A percentile compares a stretch with the other conserved stretches of the same genome.
These are phyloP conservation scores for Salix udensis DNA, from an alignment of 345 rosid species.

Conservation along the genomic window DNA sequence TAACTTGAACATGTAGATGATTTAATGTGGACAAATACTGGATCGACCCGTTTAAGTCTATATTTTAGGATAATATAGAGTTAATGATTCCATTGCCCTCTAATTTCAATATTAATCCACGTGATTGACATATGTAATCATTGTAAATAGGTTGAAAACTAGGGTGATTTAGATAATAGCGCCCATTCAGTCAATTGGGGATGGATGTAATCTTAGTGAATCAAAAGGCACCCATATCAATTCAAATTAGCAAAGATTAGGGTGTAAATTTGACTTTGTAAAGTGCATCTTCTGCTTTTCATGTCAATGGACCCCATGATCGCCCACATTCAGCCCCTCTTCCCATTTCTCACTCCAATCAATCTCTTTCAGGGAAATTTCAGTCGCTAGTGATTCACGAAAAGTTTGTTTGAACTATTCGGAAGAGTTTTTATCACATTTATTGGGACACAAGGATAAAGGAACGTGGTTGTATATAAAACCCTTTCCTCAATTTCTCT, in stretches of 20 bases:
- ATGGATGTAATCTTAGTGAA: constrained; percentile 14
- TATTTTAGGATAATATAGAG: no score
- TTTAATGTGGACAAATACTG: no score
- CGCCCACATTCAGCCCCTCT: constrained; percentile 37
- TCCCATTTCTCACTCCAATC: constrained; percentile 32
- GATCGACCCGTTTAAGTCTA: no score
- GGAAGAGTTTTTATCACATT: neutral
- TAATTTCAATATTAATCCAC: neutral
- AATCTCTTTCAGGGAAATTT: constrained; percentile 1
- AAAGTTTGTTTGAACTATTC: neutral
- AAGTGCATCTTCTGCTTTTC: constrained; percentile 21
- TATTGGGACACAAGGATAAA: neutral
- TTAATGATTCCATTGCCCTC: neutral
- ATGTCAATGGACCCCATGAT: constrained; percentile 30
- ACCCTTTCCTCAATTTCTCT: neutral
- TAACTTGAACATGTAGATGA: no score
- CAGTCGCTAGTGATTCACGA: neutral
- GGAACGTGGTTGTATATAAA: neutral
- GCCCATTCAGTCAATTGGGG: constrained; percentile 3
- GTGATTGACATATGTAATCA: constrained; percentile 5
- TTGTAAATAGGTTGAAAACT: neutral
- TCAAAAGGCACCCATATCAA: constrained; percentile 1
- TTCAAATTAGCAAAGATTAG: constrained; percentile 16
- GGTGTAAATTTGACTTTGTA: constrained; percentile 28
- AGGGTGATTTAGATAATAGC: constrained; percentile 2